Conservation (phyloP, 805 yeast genomes). For the Metschnikowia matae region DNA sequence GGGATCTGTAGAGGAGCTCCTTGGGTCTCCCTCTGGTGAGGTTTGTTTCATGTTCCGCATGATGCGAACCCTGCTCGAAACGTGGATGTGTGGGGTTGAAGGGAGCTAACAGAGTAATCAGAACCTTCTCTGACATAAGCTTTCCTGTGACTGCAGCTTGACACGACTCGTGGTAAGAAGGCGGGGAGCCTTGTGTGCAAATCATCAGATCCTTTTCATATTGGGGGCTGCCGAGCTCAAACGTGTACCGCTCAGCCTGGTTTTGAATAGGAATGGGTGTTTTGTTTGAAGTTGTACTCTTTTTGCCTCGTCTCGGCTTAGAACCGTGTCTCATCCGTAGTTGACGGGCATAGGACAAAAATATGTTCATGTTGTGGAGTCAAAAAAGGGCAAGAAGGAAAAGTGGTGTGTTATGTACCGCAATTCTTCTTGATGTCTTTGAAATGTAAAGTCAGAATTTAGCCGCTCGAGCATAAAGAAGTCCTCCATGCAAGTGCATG, state of each 20-base stretch:
- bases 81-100: background rate
- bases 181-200: background rate
- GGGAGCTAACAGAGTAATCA: background rate
- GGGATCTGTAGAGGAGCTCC: conserved; percentile 13
- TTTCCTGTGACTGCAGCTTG: background rate
- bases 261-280: background rate
- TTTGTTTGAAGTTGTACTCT: background rate
- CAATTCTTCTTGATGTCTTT: background rate
- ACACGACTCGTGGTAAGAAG: conserved; percentile 1
- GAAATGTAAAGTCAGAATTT: background rate
- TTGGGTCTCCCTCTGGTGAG: conserved; percentile 9
- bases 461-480: background rate
- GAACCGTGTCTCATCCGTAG: background rate
- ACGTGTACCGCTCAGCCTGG: background rate
- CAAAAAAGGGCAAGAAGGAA: background rate
- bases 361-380: background rate
- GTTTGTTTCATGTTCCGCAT: no score
- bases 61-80: background rate
- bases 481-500: background rate
- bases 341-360: background rate
- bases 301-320: background rate
- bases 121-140: background rate
- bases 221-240: background rate
- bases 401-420: background rate
- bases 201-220: background rate